Evolutionary conservation across 805 yeast species (phyloP).

Genomic region (Grigorovia jiainica): DNA sequence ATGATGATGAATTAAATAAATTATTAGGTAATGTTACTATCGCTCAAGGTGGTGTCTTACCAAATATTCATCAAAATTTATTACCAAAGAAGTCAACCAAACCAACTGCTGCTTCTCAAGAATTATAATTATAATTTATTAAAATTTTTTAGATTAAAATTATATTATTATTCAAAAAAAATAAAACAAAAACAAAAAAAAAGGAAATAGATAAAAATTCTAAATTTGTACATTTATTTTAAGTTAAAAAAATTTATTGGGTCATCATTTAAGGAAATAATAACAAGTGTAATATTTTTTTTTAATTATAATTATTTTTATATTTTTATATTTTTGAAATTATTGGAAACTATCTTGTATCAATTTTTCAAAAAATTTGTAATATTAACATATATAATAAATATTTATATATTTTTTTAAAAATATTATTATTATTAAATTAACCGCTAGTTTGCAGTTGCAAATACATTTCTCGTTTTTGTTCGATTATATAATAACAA

Average conservation of each 20-base stretch:
- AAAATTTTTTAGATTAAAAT: background rate
- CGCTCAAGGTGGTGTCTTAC: slow-evolving; percentile 99
- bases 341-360: too few species aligned
- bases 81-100: slow-evolving; percentile 69
- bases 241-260: background rate
- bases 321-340: slow-evolving; percentile 1
- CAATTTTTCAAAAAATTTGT: too few species aligned
- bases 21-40: slow-evolving; percentile 88
- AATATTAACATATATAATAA: background rate
- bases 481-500: too few species aligned
- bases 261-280: background rate
- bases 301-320: background rate
- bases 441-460: too few species aligned
- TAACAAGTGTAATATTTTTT: background rate
- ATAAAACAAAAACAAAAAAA: too few species aligned
- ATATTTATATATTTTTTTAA: too few species aligned
- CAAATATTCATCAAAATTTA: slow-evolving; percentile 90
- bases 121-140: slow-evolving; percentile 34
- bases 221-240: background rate
- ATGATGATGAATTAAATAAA: slow-evolving; percentile 97
- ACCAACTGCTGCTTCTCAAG: slow-evolving; percentile 55
- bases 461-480: too few species aligned
- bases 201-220: background rate
- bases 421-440: too few species aligned
- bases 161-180: background rate